Evolutionary conservation across 1,284 basidiomycete genomes (phyloP).

Genomic region (Mrakiaceae sp.): DNA sequence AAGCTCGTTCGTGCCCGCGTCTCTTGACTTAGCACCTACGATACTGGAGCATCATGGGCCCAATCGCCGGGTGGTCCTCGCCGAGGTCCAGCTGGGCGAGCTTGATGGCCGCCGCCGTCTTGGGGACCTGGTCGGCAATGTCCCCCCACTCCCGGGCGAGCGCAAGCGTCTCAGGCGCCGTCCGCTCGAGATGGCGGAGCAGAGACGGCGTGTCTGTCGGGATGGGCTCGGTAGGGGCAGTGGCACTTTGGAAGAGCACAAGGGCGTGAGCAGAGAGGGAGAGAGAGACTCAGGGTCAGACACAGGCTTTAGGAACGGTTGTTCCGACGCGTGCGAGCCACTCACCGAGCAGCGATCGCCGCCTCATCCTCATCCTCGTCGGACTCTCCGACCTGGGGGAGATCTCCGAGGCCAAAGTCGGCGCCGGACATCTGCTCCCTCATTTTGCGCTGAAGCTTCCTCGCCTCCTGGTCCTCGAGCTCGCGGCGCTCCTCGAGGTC

Average conservation of each 20-base stretch:
- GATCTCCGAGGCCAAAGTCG: constrained; percentile 74
- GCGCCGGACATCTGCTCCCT: constrained; percentile 60
- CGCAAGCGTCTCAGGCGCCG: constrained; percentile 58
- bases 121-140: constrained; percentile 34
- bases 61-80: constrained; percentile 4
- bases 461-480: constrained; percentile 78
- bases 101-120: constrained; percentile 32
- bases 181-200: constrained; percentile 63
- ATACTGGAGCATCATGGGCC: constrained; percentile 28
- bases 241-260: neutral
- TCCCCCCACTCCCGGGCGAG: constrained; percentile 42
- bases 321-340: neutral
- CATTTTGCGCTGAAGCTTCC: constrained; percentile 61
- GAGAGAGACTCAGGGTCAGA: neutral
- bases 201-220: constrained; percentile 39
- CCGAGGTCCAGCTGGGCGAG: neutral
- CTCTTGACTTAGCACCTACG: constrained; percentile 24
- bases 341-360: constrained; percentile 1
- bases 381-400: constrained; percentile 11
- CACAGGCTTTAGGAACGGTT: neutral
- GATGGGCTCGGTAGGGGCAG: neutral
- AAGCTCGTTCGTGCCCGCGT: neutral
- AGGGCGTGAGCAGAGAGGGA: neutral
- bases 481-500: constrained; percentile 66
- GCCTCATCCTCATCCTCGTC: constrained; percentile 34